phyloP scores from a whole-genome alignment of 441 rosid genomes.

The Pelargonium exstipulatum region DNA sequence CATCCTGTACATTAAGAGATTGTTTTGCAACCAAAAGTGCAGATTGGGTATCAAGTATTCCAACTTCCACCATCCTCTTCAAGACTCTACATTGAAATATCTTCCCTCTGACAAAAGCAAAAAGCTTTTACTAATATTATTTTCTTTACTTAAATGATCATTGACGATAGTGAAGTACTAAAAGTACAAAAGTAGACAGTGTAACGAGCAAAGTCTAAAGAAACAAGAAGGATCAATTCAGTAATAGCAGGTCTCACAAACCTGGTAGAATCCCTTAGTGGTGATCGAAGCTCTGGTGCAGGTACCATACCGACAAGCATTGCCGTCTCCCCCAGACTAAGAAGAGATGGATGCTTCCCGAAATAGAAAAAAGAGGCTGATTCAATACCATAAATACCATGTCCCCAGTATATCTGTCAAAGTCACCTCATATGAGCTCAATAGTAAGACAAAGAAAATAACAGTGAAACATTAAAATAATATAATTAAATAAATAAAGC shows the following conservation, averaged over 20 bases:
- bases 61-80: slow-evolving; percentile 33
- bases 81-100: slow-evolving; percentile 32
- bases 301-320: slow-evolving; percentile 33
- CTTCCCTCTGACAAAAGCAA: slow-evolving; percentile 23
- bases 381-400: slow-evolving; percentile 32
- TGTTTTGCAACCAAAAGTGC: slow-evolving; percentile 23
- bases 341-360: slow-evolving; percentile 29
- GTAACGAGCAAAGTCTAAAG: not conserved
- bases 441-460: not conserved
- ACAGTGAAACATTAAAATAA: no score
- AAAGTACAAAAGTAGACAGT: not conserved
- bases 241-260: slow-evolving; percentile 10
- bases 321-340: slow-evolving; percentile 30
- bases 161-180: not conserved
- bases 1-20: slow-evolving; percentile 16
- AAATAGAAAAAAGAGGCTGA: slow-evolving; percentile 28
- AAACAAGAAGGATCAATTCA: not conserved
- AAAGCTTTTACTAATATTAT: not conserved
- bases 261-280: slow-evolving; percentile 28
- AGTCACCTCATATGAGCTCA: not conserved
- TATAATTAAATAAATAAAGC: not conserved
- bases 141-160: not conserved
- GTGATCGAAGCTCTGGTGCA: slow-evolving; percentile 32
- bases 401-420: slow-evolving; percentile 35
- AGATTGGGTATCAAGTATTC: slow-evolving; percentile 22